These are phyloP conservation scores for Diaporthe sp. DNA, from an alignment of 2,329 filamentous ascomycete genomes.

Conservation along the genomic window DNA sequence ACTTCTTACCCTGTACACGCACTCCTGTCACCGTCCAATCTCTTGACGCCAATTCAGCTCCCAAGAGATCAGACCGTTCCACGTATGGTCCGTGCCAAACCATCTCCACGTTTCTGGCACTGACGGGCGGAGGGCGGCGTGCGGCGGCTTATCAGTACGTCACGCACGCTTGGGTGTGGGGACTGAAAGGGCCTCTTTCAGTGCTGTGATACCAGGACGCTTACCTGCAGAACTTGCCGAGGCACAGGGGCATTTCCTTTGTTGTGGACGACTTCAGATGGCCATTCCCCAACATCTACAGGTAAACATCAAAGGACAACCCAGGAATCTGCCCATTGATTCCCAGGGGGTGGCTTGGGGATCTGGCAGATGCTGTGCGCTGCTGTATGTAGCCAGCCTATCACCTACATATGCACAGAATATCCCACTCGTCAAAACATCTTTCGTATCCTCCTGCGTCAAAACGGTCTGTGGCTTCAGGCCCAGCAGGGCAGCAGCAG, in stretches of 20 bases:
- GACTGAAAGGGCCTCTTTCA: neutral
- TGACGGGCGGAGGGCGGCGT: conserved; percentile 1
- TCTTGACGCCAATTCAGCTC: neutral
- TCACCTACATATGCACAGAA: neutral
- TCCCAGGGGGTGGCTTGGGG: neutral
- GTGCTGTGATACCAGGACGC: conserved; percentile 2
- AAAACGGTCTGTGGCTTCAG: neutral
- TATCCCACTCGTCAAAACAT: neutral
- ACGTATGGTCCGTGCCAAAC: conserved; percentile 6
- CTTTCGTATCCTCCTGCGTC: neutral
- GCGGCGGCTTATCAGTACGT: conserved; percentile 35
- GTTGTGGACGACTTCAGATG: neutral
- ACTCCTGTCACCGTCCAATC: neutral
- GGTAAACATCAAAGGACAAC: neutral
- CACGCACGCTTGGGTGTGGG: conserved; percentile 7
- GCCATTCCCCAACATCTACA: neutral
- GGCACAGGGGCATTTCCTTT: conserved; percentile 13
- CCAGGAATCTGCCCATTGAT: neutral
- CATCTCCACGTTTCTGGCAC: neutral
- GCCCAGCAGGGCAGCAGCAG: neutral
- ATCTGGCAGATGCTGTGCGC: neutral
- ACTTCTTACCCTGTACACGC: neutral
- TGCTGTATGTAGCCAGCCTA: neutral
- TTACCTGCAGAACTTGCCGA: conserved; percentile 3
- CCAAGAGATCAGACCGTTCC: neutral